Evolutionary conservation across 306 rosid species (phyloP), one percentile per base, ranked within the genome.

Genomic region (Luffa aegyptiaca): DNA sequence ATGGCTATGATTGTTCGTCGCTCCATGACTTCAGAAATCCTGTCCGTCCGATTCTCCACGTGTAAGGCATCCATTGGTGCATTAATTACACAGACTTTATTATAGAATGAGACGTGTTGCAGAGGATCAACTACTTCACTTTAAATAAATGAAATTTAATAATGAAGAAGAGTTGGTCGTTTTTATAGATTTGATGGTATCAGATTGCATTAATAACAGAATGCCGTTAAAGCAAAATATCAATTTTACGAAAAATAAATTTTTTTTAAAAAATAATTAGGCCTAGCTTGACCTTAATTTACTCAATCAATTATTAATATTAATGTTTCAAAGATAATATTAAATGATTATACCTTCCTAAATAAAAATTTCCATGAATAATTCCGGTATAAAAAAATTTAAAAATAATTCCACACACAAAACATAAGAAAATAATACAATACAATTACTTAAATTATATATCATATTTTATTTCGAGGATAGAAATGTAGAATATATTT

Each of bases 201-300:
- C 78, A 26, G 13, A 0, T 8, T 49, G 78, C 78, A 74, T 74
- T 53, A 80, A 90, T 83, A 71, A 51, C 74, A 74, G 78, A 84
- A 86, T 69, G 88, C 87, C 88, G 85, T 89, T 86, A 88, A 89
- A 89, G 94, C 87, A 83, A 91, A 77, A 48, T 74, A 74, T 48
- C 78, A 16, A 3, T 74, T 51, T 26, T 20, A 21, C 21, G 20
- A 42, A 71, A 20, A 71, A 71, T 11, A 10, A 20, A 71, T 26
- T 26, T 26, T 26, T 26, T 26, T 26, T 0, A 59, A 20, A 0
- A 16, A 59, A 26, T 59, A 66, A 66, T 66, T 65, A 0, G 26
- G 48, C 48, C 48, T 35, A 65, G 12, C 37, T 37, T 65, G 48
- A 65, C 72, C 70, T 10, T 10, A 26, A 0, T 12, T 33, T 63